These are phyloP conservation scores for Nicotiana sylvestris DNA, from an alignment of 257 asterid genomes.

Conservation along the genomic window DNA sequence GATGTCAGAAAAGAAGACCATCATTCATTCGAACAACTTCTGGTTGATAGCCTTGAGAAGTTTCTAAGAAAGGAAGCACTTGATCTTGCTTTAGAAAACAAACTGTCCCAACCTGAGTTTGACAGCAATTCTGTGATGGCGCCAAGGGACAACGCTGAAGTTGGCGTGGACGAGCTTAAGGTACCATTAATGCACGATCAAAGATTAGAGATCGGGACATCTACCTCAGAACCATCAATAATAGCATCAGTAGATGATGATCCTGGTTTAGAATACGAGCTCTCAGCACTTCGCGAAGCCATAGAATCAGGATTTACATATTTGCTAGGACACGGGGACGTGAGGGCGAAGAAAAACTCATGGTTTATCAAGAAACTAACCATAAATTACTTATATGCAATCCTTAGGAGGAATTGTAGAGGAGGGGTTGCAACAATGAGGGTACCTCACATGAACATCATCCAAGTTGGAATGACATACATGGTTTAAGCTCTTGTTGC, in stretches of 20 bases:
- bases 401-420: constrained; percentile 86
- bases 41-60: constrained; percentile 71
- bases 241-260: constrained; percentile 62
- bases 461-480: constrained; percentile 79
- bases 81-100: constrained; percentile 59
- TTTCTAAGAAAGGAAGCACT: constrained; percentile 76
- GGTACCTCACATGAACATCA: constrained; percentile 79
- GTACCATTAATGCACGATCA: constrained; percentile 53
- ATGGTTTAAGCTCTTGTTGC: not conserved
- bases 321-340: constrained; percentile 83
- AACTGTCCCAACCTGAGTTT: constrained; percentile 25
- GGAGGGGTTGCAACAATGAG: constrained; percentile 91
- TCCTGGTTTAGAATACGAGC: constrained; percentile 81
- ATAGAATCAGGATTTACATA: constrained; percentile 76
- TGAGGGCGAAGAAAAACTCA: constrained; percentile 78
- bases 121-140: constrained; percentile 37
- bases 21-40: constrained; percentile 68
- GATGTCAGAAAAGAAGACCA: constrained; percentile 90
- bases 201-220: constrained; percentile 15
- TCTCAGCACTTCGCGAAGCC: constrained; percentile 72
- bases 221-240: constrained; percentile 36
- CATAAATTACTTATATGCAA: constrained; percentile 78
- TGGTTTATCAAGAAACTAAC: constrained; percentile 71
- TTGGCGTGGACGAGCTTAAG: constrained; percentile 34
- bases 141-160: constrained; percentile 33